Evolutionary conservation across 352 stramenopile genomes (phyloP), one percentile per base, ranked within the genome.

Genomic region (Pythium vanterpoolii): DNA sequence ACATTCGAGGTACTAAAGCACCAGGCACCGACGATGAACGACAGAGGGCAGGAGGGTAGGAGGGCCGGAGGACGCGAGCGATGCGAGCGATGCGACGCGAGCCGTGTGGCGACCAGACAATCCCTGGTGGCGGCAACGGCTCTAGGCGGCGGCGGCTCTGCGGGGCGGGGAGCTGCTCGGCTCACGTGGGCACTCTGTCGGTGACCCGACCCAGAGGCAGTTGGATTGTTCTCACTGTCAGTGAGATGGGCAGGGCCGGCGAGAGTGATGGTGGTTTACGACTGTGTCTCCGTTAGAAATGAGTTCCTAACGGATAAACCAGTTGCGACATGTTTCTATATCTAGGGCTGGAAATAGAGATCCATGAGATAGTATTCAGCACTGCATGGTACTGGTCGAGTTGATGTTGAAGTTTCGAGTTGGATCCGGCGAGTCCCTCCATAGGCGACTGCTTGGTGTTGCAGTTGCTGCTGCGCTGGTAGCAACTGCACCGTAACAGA

Each of bases 1-100:
- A 71, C 81, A 91, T 90, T 21, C n/a, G n/a, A n/a, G n/a, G n/a
- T n/a, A n/a, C n/a, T n/a, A 45, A 8, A 14, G 40, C 28, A 27
- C 30, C 16, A 51, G 53, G 51, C 27, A 51, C 14, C 5, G 54
- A n/a, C n/a, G n/a, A n/a, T n/a, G n/a, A n/a, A n/a, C n/a, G n/a
- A 44, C 19, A 46, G 31, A 56, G 16, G 18, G n/a, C 18, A 13
- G 26, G 10, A 10, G 36, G 31, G 14, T 27, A 5, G 27, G n/a
- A n/a, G 38, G 23, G 48, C 10, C 8, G 21, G 18, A 13, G 23
- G 24, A 18, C 26, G 36, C 51, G 54, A 4, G 39, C 31, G 40
- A 24, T 45, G 30, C 24, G 28, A 28, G 27, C 27, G 28, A 28
- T 10, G 27, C 40, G 40, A 38, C 46, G 28, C 8, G 49, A 34